phyloP scores from a whole-genome alignment of 495 filamentous ascomycete genomes.

The Podospora didyma region DNA sequence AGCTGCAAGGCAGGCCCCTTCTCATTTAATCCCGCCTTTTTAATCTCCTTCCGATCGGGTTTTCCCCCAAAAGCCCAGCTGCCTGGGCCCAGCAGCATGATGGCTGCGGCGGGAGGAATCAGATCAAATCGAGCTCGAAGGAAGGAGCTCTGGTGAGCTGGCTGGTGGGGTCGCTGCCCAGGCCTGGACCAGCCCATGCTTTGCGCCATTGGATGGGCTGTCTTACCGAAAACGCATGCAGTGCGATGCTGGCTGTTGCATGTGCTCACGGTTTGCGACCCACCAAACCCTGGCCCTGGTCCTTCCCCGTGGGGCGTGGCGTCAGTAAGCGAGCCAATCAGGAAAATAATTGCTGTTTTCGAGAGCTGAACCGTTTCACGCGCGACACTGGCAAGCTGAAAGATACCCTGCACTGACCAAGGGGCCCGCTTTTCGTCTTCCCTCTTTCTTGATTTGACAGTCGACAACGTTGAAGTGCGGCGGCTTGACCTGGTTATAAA shows the following conservation, averaged over 20 bases:
- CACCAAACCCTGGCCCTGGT: not conserved
- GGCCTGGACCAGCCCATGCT: not conserved
- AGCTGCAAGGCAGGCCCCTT: not conserved
- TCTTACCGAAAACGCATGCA: constrained; percentile 8
- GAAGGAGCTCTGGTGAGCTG: no score
- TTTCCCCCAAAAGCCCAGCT: no score
- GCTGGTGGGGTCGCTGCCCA: no score
- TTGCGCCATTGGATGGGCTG: not conserved
- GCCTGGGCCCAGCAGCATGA: no score
- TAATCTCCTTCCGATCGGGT: no score
- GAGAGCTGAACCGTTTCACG: constrained; percentile 19
- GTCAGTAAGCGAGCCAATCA: constrained; percentile 11
- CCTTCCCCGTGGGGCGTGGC: not conserved
- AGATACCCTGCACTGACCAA: not conserved
- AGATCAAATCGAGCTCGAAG: no score
- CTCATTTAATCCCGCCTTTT: no score
- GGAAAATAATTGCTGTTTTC: not conserved
- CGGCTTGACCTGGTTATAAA: no score
- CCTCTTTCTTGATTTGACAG: not conserved
- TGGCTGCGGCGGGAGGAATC: no score
- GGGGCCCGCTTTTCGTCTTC: not conserved
- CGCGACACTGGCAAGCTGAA: constrained; percentile 17
- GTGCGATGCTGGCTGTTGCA: not conserved
- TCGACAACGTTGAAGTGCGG: no score
- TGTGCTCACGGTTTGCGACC: not conserved